These are phyloP conservation scores for Aspergillus panamensis DNA, from an alignment of 495 filamentous ascomycete species.

Conservation along the genomic window DNA sequence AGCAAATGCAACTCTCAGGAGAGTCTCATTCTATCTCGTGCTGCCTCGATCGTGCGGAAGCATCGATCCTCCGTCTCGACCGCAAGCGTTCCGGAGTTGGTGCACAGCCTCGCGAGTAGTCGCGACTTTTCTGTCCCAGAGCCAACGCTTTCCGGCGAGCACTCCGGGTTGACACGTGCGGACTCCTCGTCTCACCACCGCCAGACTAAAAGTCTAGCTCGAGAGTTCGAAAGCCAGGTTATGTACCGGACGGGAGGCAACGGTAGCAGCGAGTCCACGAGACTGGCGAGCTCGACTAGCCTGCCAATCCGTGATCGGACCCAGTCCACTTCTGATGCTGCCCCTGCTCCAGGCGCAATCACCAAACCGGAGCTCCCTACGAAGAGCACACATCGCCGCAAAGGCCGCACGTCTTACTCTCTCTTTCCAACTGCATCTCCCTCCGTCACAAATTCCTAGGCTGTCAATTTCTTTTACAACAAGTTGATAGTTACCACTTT, in stretches of 20 bases:
- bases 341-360: background rate
- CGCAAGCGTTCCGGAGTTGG: constrained; percentile 54
- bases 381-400: constrained; percentile 19
- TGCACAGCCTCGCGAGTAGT: constrained; percentile 47
- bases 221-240: constrained; percentile 29
- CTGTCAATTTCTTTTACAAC: background rate
- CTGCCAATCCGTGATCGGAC: constrained; percentile 34
- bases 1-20: constrained; percentile 59
- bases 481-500: background rate
- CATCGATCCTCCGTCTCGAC: constrained; percentile 55
- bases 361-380: constrained; percentile 11
- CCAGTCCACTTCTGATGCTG: constrained; percentile 36
- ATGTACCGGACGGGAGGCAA: constrained; percentile 29
- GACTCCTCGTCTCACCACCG: constrained; percentile 37
- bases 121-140: constrained; percentile 42
- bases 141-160: constrained; percentile 30
- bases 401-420: constrained; percentile 43
- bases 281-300: constrained; percentile 11
- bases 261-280: constrained; percentile 25
- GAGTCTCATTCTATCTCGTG: constrained; percentile 50
- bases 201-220: constrained; percentile 41
- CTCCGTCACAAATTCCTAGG: constrained; percentile 15
- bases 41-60: constrained; percentile 48
- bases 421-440: constrained; percentile 37
- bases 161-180: constrained; percentile 23